These are phyloP conservation scores for Hortaea sp. DNA, from an alignment of 2,329 filamentous ascomycete genomes.

Conservation along the genomic window DNA sequence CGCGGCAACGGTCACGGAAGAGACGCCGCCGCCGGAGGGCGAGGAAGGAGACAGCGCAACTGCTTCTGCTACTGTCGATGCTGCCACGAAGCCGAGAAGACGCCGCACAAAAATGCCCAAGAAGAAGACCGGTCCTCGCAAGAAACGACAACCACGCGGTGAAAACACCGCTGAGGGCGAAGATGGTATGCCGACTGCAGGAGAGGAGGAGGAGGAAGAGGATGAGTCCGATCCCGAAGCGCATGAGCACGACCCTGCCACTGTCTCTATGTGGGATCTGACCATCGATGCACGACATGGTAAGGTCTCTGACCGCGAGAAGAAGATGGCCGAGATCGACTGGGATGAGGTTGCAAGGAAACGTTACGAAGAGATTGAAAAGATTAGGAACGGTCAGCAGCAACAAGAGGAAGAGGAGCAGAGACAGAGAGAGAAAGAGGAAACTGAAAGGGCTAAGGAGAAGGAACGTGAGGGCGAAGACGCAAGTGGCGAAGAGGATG, in stretches of 20 bases:
- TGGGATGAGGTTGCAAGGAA: conserved; percentile 39
- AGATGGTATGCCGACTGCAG: neutral
- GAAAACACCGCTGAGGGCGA: conserved; percentile 5
- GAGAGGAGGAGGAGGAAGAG: conserved; percentile 1
- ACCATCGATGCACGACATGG: conserved; percentile 51
- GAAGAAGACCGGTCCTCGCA: neutral
- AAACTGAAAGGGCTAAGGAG: neutral
- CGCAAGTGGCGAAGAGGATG: conserved; percentile 12
- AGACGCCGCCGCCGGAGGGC: neutral
- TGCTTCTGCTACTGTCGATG: neutral
- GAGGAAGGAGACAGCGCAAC: neutral
- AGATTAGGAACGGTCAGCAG: conserved; percentile 10
- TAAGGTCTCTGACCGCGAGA: conserved; percentile 64
- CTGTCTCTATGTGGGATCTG: conserved; percentile 62
- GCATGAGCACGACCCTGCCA: conserved; percentile 50
- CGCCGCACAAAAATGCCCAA: neutral
- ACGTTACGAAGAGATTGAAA: conserved; percentile 28
- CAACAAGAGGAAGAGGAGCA: conserved; percentile 1
- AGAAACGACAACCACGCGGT: conserved; percentile 1
- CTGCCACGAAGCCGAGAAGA: neutral
- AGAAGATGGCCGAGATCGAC: conserved; percentile 60
- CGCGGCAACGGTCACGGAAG: neutral
- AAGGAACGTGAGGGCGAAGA: conserved; percentile 6
- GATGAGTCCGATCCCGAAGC: conserved; percentile 23
- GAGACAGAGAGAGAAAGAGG: conserved; percentile 1